Evolutionary conservation across 2,329 filamentous ascomycete species (phyloP).

Genomic region (Penicillium sp.): DNA sequence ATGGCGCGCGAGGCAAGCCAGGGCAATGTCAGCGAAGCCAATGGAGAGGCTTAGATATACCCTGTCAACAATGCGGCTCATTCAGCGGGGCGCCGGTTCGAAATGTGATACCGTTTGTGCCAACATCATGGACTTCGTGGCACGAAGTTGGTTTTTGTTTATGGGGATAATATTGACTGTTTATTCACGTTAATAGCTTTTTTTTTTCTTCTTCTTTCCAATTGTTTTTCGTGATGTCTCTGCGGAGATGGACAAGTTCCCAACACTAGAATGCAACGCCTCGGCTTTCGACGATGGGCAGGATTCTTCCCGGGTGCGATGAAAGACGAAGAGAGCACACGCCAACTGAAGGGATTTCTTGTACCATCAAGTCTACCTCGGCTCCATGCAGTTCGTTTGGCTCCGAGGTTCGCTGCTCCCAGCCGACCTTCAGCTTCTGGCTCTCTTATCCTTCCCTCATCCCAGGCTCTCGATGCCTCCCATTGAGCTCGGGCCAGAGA

Average conservation of each 20-base stretch:
- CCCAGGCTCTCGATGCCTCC: too few relatives aligned
- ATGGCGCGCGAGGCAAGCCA: slow-evolving; percentile 81
- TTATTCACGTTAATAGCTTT: slow-evolving; percentile 44
- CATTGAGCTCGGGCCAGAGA: slow-evolving; percentile 8
- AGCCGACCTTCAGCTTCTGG: too few relatives aligned
- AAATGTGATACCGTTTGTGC: slow-evolving; percentile 36
- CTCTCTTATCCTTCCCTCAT: too few relatives aligned
- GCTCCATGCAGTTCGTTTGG: too few relatives aligned
- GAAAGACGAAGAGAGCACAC: not conserved
- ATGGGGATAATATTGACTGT: slow-evolving; percentile 42
- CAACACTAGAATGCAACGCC: slow-evolving; percentile 34
- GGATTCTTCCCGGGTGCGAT: slow-evolving; percentile 13
- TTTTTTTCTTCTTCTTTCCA: slow-evolving; percentile 21
- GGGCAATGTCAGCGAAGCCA: slow-evolving; percentile 31
- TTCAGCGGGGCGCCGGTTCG: slow-evolving; percentile 30
- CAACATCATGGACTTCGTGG: slow-evolving; percentile 37
- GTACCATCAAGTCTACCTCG: too few relatives aligned
- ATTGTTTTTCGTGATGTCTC: slow-evolving; percentile 14
- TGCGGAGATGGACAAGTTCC: slow-evolving; percentile 19
- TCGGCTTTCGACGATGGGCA: slow-evolving; percentile 28
- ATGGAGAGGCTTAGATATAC: slow-evolving; percentile 39
- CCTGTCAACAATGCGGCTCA: slow-evolving; percentile 29
- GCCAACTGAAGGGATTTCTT: not conserved
- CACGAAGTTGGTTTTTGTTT: slow-evolving; percentile 36
- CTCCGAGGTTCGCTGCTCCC: too few relatives aligned